These are phyloP conservation scores for Bipolaris victoriae DNA, from an alignment of 2,329 filamentous ascomycete genomes.

Conservation along the genomic window DNA sequence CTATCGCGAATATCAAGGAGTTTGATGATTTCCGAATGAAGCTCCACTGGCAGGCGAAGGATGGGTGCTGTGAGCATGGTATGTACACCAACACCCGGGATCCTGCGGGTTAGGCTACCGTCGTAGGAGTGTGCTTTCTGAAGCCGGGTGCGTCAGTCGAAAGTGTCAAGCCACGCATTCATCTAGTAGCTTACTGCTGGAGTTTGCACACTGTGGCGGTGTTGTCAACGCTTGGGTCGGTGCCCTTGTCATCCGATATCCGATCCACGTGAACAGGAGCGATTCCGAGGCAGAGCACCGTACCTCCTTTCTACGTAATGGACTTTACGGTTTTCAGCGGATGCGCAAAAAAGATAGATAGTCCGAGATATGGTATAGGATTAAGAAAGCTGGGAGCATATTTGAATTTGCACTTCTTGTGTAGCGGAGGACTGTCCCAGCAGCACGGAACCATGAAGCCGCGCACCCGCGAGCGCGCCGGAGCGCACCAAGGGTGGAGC, in stretches of 20 bases:
- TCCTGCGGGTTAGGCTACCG: not conserved
- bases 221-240: not conserved
- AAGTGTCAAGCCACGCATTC: not conserved
- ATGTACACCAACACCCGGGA: not conserved
- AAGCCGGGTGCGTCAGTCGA: constrained; percentile 3
- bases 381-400: constrained; percentile 8
- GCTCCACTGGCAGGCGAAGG: constrained; percentile 33
- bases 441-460: constrained; percentile 16
- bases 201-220: not conserved
- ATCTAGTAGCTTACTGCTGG: constrained; percentile 8
- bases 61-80: constrained; percentile 25
- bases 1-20: constrained; percentile 31
- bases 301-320: not conserved
- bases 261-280: not conserved
- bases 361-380: not conserved
- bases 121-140: constrained; percentile 2
- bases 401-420: constrained; percentile 8
- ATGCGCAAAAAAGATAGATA: not conserved
- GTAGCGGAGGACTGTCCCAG: constrained; percentile 15
- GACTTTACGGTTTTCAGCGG: not conserved
- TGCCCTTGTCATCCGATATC: not conserved
- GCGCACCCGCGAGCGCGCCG: constrained; percentile 9
- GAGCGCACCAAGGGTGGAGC: constrained; percentile 9
- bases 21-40: constrained; percentile 30
- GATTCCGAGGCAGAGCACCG: not conserved